phyloP scores from a whole-genome alignment of 768 basidiomycete species.

The Rubroboletus pulcherrimus region DNA sequence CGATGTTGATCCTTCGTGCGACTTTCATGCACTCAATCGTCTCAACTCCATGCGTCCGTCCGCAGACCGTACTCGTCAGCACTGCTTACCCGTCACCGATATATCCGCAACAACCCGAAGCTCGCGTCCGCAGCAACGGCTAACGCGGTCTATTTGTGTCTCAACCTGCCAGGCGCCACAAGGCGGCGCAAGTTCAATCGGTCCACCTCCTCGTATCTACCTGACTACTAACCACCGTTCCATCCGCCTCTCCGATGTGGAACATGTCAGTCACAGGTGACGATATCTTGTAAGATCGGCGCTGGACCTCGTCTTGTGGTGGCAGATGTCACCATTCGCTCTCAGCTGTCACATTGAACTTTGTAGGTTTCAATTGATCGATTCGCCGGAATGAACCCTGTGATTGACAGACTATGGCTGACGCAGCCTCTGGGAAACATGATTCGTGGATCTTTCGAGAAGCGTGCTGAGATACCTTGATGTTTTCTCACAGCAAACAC shows the following conservation, averaged over 20 bases:
- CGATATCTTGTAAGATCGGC: neutral
- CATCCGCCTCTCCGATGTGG: neutral
- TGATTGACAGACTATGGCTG: neutral
- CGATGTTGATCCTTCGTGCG: neutral
- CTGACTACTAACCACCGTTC: neutral
- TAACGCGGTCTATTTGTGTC: neutral
- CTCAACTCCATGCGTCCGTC: neutral
- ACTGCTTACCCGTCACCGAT: neutral
- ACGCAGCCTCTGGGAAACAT: neutral
- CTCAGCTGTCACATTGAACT: constrained; percentile 6
- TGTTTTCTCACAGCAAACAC: neutral
- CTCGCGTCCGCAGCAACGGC: neutral
- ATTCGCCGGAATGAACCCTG: neutral
- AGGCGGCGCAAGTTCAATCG: too few relatives aligned
- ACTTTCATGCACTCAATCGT: neutral
- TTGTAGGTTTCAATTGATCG: neutral
- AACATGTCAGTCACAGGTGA: neutral
- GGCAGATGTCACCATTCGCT: neutral
- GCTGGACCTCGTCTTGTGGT: neutral
- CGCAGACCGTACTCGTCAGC: neutral
- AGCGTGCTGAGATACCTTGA: neutral
- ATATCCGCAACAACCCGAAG: neutral
- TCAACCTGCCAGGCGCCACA: neutral
- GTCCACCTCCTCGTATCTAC: neutral
- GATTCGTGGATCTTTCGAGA: neutral